Evolutionary conservation across 768 basidiomycete species (phyloP), one percentile per base, ranked within the genome.

Genomic region (Dacryopinax primogenitus): DNA sequence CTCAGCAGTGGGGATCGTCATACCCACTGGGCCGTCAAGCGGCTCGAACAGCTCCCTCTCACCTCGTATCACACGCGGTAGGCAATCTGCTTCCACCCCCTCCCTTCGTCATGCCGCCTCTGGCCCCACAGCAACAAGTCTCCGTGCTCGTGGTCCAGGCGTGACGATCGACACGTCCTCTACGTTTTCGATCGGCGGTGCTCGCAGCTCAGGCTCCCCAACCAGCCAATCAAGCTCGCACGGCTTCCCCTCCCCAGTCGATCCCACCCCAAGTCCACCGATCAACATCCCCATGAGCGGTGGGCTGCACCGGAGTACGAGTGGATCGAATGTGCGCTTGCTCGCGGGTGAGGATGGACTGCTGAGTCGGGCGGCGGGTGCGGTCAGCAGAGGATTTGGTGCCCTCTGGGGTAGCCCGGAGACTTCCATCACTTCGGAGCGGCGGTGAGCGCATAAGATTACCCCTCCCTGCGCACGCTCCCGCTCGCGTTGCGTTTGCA

Each of bases 391-490:
- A 30, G 51, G 51, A 23, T 58, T 58, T 32, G 51, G 51, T 21
- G 51, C 51, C 9, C 51, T 58, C 51, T 58, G 51, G 51, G 51
- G 51, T 4, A 58, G 51, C 51, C 51, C 51, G 51, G 51, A 58
- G 51, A 30, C 51, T 15, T 13, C 26, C 7, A 18, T 32, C 30
- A 30, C 30, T 32, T 13, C 51, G 12, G 51, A 58, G 30, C 51
- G 51, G 18, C 51, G 51, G 30, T 58, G 51, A 58, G 51, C 51
- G 51, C 30, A 28, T 6, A 3, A 30, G 11, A 30, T 32, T 23
- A 28, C 26, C 4, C 26, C 26, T 58, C 51, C 26, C 26, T 58
- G 51, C 23, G 9, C 30, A 7, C 15, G 4, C 51, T 6, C 23
- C 4, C 9, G 7, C 30, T 58, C 18, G 51, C 26, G 18, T 18